These are phyloP conservation scores for Ploettnerulaceae sp. DNA, from an alignment of 2,329 filamentous ascomycete genomes.

Conservation along the genomic window DNA sequence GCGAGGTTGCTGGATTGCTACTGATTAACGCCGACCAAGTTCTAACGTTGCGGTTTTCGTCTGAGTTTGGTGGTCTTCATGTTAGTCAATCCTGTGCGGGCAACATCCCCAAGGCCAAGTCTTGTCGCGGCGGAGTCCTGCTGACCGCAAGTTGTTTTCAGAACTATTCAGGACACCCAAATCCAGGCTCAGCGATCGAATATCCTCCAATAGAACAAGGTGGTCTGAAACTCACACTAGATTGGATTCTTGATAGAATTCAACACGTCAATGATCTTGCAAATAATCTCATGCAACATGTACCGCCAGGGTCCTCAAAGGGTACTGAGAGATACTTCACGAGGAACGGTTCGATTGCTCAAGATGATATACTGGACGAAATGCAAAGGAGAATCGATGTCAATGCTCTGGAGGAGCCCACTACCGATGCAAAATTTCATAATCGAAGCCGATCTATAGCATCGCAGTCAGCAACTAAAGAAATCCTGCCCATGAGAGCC, in stretches of 20 bases:
- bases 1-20: not conserved
- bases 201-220: constrained; percentile 28
- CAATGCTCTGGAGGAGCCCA: constrained; percentile 14
- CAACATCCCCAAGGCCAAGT: constrained; percentile 7
- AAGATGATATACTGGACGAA: constrained; percentile 22
- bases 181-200: constrained; percentile 15
- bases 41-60: constrained; percentile 27
- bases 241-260: constrained; percentile 30
- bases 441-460: constrained; percentile 22
- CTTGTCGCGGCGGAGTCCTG: constrained; percentile 8
- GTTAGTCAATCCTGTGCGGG: constrained; percentile 26
- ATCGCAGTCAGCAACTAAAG: constrained; percentile 18
- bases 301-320: constrained; percentile 15
- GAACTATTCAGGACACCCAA: constrained; percentile 13
- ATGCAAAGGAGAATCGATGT: constrained; percentile 29
- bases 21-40: constrained; percentile 1
- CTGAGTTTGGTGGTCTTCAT: constrained; percentile 19
- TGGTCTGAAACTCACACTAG: constrained; percentile 28
- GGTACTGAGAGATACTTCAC: constrained; percentile 12
- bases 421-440: constrained; percentile 22
- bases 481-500: constrained; percentile 23
- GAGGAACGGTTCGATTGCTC: constrained; percentile 11
- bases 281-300: constrained; percentile 28
- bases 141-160: constrained; percentile 20
- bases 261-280: constrained; percentile 30